A percentile compares a stretch with the other conserved stretches of the same genome.
Evolutionary conservation across 768 basidiomycete genomes (phyloP).

Genomic region (Polyporus arcularius): DNA sequence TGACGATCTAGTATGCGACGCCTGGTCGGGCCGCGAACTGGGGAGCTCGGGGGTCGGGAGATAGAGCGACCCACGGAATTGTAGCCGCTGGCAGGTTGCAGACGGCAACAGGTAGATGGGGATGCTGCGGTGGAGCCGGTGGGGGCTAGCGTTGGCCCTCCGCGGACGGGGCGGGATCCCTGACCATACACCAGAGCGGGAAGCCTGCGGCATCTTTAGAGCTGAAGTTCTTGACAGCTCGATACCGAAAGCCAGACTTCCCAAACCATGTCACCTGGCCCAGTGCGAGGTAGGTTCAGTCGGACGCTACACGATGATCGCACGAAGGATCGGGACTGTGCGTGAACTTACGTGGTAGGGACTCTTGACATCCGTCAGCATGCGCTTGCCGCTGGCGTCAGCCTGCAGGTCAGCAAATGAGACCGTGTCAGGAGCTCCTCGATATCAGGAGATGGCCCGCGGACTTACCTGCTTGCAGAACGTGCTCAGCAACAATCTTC

Average conservation of each 20-base stretch:
- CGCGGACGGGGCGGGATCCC: slow-evolving; percentile 5
- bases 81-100: not conserved
- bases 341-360: slow-evolving; percentile 5
- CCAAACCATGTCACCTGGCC: slow-evolving; percentile 20
- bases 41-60: not conserved
- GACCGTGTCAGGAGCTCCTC: not conserved
- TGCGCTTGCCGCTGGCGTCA: not conserved
- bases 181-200: slow-evolving; percentile 23
- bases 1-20: not conserved
- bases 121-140: not conserved
- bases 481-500: slow-evolving; percentile 12
- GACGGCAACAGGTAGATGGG: not conserved
- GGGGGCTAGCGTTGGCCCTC: not conserved
- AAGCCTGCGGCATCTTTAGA: slow-evolving; percentile 21
- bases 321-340: not conserved
- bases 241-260: slow-evolving; percentile 18
- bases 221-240: slow-evolving; percentile 22
- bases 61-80: not conserved
- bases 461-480: slow-evolving; percentile 16
- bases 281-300: not conserved
- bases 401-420: slow-evolving; percentile 2
- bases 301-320: not conserved
- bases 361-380: slow-evolving; percentile 19
- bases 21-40: not conserved
- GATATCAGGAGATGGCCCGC: not conserved